These are phyloP conservation scores for Periconia macrospinosa DNA, from an alignment of 2,329 filamentous ascomycete species.

Conservation along the genomic window DNA sequence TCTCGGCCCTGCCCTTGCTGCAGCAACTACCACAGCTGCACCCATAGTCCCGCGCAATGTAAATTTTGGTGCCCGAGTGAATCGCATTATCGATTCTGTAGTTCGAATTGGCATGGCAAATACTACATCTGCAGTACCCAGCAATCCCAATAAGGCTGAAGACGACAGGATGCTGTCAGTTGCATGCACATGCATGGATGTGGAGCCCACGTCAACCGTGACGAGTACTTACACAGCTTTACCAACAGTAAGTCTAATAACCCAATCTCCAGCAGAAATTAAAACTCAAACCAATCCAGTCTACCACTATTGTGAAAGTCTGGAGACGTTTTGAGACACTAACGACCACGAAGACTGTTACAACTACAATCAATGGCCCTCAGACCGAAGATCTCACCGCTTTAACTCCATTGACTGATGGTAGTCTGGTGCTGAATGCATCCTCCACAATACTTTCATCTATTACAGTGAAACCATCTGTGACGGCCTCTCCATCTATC, in stretches of 20 bases:
- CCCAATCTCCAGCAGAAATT: background rate
- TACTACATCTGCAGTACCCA: constrained; percentile 7
- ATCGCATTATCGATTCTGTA: constrained; percentile 24
- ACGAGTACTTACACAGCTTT: constrained; percentile 28
- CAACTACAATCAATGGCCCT: constrained; percentile 3
- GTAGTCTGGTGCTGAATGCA: background rate
- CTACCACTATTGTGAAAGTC: constrained; percentile 19
- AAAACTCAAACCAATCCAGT: constrained; percentile 9
- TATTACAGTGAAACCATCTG: background rate
- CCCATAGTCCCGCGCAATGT: constrained; percentile 16
- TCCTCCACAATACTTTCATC: background rate
- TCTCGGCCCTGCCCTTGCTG: constrained; percentile 10
- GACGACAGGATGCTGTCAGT: constrained; percentile 26
- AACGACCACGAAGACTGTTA: constrained; percentile 3
- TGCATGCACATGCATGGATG: constrained; percentile 35
- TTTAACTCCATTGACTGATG: background rate
- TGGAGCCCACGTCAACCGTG: constrained; percentile 30
- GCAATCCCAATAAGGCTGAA: constrained; percentile 14
- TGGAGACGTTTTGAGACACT: constrained; percentile 6
- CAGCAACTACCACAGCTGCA: constrained; percentile 20
- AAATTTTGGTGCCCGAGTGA: constrained; percentile 17
- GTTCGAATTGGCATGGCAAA: constrained; percentile 19
- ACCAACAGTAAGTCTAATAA: constrained; percentile 23
- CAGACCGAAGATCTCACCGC: constrained; percentile 3
- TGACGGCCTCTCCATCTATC: constrained; percentile 2